Evolutionary conservation across 2,329 filamentous ascomycete genomes (phyloP), one percentile per base, ranked within the genome.

Genomic region (Sordariomycetes sp.): DNA sequence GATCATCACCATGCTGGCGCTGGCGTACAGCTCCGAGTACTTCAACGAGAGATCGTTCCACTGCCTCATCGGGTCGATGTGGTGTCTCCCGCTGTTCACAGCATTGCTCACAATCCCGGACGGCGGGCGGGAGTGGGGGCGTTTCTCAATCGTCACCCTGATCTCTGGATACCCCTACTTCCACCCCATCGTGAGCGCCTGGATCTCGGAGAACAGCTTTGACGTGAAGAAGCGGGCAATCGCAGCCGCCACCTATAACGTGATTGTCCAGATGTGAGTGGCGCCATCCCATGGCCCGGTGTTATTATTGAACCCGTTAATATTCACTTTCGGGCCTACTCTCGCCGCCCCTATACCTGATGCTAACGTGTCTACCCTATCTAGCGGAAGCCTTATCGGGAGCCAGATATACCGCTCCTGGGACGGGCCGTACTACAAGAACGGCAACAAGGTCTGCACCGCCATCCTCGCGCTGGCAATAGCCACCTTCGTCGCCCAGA

Each of bases 101-200:
- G 76, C 78, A 0, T 68, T 84, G 14, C 70, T 79, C 40, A 71
- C 53, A 2, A 2, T 55, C 4, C 53, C 53, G 1, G 53, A 55
- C 24, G 53, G 32, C n/a, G 53, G 53, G 74, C 73, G 74, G 22
- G 69, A 77, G 16, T 85, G 82, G 81, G 69, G 68, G 0, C 70
- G 79, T 18, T 85, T 76, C 69, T 68, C 72, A 1, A 66, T 83
- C 34, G 71, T 79, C 18, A 78, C 77, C 1, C 64, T 85, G 46
- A 72, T 83, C 35, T 73, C 79, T 12, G 79, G 79, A 1, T 76
- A 78, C 59, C 81, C 81, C 0, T 84, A 84, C 63, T 78, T 82
- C 57, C 81, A 84, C 62, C 79, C 81, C 2, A 74, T 82, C 18
- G 70, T 78, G 12, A 72, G 73, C 3, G 72, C 74, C 5, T 83